Percentiles rank a stretch among this genome's conserved stretches.
Evolutionary conservation across 1,139 yeast species (phyloP).

Genomic region (Scheffersomyces cryptocercus): DNA sequence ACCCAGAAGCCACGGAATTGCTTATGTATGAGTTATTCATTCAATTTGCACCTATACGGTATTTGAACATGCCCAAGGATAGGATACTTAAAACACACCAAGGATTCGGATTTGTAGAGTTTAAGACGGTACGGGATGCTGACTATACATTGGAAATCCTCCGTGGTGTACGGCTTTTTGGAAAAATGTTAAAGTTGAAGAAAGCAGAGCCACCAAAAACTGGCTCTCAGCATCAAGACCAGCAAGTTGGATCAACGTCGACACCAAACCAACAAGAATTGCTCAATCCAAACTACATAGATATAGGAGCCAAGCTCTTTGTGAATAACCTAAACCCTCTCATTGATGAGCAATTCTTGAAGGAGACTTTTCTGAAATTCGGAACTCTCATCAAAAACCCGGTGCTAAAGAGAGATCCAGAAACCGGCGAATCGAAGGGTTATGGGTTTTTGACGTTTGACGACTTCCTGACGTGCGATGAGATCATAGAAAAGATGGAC

Average conservation of each 20-base stretch:
- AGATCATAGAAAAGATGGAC: slow-evolving; percentile 69
- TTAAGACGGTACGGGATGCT: slow-evolving; percentile 60
- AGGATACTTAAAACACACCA: slow-evolving; percentile 69
- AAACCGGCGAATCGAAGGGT: slow-evolving; percentile 55
- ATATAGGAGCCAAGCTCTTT: slow-evolving; percentile 76
- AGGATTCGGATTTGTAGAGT: slow-evolving; percentile 89
- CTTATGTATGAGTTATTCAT: slow-evolving; percentile 77
- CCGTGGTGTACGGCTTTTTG: slow-evolving; percentile 64
- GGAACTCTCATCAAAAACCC: slow-evolving; percentile 63
- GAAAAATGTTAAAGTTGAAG: slow-evolving; percentile 63
- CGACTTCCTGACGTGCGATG: slow-evolving; percentile 69
- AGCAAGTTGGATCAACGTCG: slow-evolving; percentile 3
- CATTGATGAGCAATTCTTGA: slow-evolving; percentile 61
- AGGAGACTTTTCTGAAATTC: slow-evolving; percentile 65
- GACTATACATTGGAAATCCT: slow-evolving; percentile 67
- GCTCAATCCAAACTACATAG: slow-evolving; percentile 27
- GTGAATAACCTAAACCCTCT: slow-evolving; percentile 71
- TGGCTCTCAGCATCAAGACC: slow-evolving; percentile 1
- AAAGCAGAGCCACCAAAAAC: slow-evolving; percentile 36
- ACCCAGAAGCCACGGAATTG: slow-evolving; percentile 66
- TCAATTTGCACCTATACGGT: slow-evolving; percentile 80
- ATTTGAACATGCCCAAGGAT: slow-evolving; percentile 78
- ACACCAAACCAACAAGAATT: slow-evolving; percentile 5
- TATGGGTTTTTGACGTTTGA: slow-evolving; percentile 64
- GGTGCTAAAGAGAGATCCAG: slow-evolving; percentile 50